phyloP scores from a whole-genome alignment of 1,284 basidiomycete species.

The Leccinum angustisporum region DNA sequence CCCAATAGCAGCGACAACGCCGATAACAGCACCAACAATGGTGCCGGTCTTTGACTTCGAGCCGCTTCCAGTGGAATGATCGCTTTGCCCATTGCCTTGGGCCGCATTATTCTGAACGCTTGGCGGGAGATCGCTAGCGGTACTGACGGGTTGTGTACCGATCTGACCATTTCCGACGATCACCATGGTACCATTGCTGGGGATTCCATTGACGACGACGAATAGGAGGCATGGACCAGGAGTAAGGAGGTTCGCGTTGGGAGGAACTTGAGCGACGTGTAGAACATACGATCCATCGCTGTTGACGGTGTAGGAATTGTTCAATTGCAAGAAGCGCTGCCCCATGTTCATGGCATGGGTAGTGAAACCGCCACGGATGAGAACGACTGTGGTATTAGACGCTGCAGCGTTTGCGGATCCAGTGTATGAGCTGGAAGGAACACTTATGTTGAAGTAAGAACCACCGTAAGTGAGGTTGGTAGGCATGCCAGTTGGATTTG shows the following conservation, averaged over 20 bases:
- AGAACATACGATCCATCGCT: conserved; percentile 70
- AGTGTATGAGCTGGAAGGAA: conserved; percentile 63
- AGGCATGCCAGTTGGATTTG: conserved; percentile 73
- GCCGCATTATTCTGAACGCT: conserved; percentile 24
- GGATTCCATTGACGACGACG: conserved; percentile 81
- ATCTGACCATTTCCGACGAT: conserved; percentile 81
- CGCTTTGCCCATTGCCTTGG: conserved; percentile 17
- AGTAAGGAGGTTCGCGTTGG: conserved; percentile 81
- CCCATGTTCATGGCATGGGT: conserved; percentile 97
- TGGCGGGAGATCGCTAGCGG: conserved; percentile 52
- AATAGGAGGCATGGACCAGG: conserved; percentile 86
- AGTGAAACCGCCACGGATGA: conserved; percentile 88
- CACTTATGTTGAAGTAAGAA: conserved; percentile 63
- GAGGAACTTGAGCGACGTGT: conserved; percentile 78
- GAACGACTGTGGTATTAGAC: conserved; percentile 74
- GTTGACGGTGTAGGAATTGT: conserved; percentile 81
- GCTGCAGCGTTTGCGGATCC: conserved; percentile 70
- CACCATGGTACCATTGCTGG: conserved; percentile 73
- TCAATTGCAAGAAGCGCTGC: conserved; percentile 74
- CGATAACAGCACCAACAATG: conserved; percentile 54
- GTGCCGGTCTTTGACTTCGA: conserved; percentile 39
- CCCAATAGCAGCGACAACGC: conserved; percentile 47
- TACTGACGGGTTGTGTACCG: conserved; percentile 57
- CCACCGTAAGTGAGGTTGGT: conserved; percentile 83
- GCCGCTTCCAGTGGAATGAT: conserved; percentile 8